Conservation (phyloP, 2,329 filamentous ascomycete genomes). For the Penicillium olsonii region DNA sequence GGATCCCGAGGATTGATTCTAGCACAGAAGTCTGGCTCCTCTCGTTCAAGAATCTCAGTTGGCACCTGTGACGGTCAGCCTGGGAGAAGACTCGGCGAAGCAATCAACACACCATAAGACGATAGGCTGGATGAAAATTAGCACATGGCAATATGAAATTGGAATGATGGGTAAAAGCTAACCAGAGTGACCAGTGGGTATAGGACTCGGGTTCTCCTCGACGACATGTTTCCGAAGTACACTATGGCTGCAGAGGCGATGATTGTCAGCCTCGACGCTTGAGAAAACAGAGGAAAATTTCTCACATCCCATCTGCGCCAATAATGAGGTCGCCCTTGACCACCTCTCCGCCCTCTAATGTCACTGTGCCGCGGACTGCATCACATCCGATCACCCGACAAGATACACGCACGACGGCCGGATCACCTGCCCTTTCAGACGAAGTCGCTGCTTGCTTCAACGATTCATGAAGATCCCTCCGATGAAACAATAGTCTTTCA, state of each 20-base stretch:
- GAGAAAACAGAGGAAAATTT: neutral
- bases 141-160: neutral
- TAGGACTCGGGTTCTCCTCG: constrained; percentile 10
- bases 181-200: constrained; percentile 19
- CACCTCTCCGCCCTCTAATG: constrained; percentile 16
- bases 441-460: constrained; percentile 17
- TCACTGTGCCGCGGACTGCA: constrained; percentile 10
- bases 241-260: constrained; percentile 14
- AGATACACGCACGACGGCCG: constrained; percentile 15
- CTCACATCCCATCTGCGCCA: constrained; percentile 33
- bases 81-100: neutral
- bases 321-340: constrained; percentile 28
- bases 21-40: constrained; percentile 23
- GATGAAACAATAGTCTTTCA: constrained; percentile 24
- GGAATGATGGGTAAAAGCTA: neutral
- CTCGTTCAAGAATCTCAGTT: constrained; percentile 11
- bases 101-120: constrained; percentile 11
- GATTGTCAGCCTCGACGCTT: neutral
- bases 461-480: constrained; percentile 26
- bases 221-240: constrained; percentile 21
- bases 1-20: constrained; percentile 41
- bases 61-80: constrained; percentile 10
- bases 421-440: constrained; percentile 10
- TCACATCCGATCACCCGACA: constrained; percentile 17
- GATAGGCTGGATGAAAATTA: constrained; percentile 11